Conservation (phyloP, 176 grass and related monocot species). For the Elaeis guineensis region DNA sequence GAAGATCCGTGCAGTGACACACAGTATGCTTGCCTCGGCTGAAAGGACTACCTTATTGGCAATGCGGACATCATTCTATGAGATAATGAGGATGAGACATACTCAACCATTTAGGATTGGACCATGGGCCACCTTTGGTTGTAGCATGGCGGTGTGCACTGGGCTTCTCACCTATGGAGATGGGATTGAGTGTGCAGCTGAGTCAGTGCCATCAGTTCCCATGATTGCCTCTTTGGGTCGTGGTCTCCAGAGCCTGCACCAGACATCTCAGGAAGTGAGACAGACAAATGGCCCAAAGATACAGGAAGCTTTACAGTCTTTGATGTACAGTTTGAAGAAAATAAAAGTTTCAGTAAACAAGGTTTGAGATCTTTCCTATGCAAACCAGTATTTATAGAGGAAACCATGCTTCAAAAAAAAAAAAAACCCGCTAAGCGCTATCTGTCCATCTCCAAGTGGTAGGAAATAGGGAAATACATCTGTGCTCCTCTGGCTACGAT, state of each 20-base stretch:
- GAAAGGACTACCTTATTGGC: constrained; percentile 69
- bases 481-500: too few species aligned
- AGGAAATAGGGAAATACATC: too few species aligned
- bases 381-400: too few species aligned
- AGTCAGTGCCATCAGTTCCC: constrained; percentile 51
- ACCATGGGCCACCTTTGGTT: constrained; percentile 75
- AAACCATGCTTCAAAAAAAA: too few species aligned
- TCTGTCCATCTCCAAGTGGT: too few species aligned
- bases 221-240: constrained; percentile 69
- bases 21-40: constrained; percentile 59
- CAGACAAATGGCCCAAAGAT: constrained; percentile 45
- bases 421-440: too few species aligned
- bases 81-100: constrained; percentile 84
- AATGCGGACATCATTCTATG: constrained; percentile 83
- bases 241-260: constrained; percentile 65
- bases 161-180: constrained; percentile 60
- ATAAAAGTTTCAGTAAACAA: not conserved
- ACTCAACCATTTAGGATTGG: constrained; percentile 43
- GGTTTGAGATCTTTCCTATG: not conserved
- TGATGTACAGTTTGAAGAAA: constrained; percentile 61
- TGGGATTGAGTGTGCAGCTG: constrained; percentile 77
- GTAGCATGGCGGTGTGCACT: constrained; percentile 56
- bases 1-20: constrained; percentile 68
- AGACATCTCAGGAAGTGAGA: constrained; percentile 57
- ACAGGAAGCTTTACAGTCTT: constrained; percentile 53